These are phyloP conservation scores for Alternaria sp. DNA, from an alignment of 2,329 filamentous ascomycete species.

Conservation along the genomic window DNA sequence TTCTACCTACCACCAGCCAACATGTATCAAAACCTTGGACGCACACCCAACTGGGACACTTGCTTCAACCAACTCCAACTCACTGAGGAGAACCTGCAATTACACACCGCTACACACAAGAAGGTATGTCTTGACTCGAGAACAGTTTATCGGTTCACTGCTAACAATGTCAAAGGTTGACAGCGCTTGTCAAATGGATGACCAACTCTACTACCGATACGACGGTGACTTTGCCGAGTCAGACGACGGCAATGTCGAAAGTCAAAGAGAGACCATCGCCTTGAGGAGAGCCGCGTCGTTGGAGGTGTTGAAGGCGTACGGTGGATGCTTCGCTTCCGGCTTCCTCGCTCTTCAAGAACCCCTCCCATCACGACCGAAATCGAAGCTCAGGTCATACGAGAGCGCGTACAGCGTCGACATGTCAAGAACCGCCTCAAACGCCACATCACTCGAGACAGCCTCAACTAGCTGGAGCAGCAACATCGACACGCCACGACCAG, in stretches of 20 bases:
- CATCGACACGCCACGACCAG: constrained; percentile 34
- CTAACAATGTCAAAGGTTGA: constrained; percentile 15
- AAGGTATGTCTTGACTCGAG: constrained; percentile 25
- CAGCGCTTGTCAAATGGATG: constrained; percentile 12
- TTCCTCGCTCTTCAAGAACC: constrained; percentile 34
- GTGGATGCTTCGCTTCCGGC: constrained; percentile 41
- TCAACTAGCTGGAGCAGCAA: constrained; percentile 20
- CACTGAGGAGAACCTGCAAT: constrained; percentile 41
- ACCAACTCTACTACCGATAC: constrained; percentile 26
- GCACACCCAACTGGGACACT: constrained; percentile 13
- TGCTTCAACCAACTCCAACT: constrained; percentile 22
- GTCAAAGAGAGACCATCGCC: constrained; percentile 24
- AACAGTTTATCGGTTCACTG: background rate
- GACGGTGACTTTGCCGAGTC: constrained; percentile 28
- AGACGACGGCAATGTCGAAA: constrained; percentile 29
- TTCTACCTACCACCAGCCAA: background rate
- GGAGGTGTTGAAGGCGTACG: constrained; percentile 42
- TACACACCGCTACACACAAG: constrained; percentile 32
- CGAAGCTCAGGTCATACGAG: constrained; percentile 22
- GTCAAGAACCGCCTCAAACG: constrained; percentile 30
- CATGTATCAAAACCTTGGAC: constrained; percentile 19
- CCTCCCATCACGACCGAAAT: constrained; percentile 28
- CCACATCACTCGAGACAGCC: constrained; percentile 19
- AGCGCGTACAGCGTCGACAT: constrained; percentile 35
- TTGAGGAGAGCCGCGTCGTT: constrained; percentile 32